Evolutionary conservation across 495 filamentous ascomycete genomes (phyloP), one percentile per base, ranked within the genome.

Genomic region (Trichoderma reesei): DNA sequence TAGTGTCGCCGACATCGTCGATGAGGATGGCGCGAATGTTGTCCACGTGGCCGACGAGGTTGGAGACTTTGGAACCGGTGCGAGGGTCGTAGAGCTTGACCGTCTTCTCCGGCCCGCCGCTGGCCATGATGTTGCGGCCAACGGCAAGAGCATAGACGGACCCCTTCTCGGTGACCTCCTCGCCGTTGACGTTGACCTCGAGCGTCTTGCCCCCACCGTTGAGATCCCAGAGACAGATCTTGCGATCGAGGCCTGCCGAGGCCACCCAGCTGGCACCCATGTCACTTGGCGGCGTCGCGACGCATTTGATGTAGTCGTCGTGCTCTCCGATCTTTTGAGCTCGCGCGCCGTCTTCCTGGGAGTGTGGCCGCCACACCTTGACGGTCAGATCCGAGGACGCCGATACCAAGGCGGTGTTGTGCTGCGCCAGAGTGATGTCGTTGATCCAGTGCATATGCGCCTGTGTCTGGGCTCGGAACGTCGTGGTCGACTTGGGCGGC

Each of bases 381-480:
- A 98, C 93, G 10, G 90, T 92, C 38, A 95, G 87, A 74, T 98
- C 94, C 13, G 95, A 97, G 5, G 94, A 98, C 26, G 91, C 93
- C 11, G 95, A 96, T 8, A 97, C 89, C 11, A 98, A 79, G 7
- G 91, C 91, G 18, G 86, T 82, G 72, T 96, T 90, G 60, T 87
- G 85, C 68, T 92, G 83, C 36, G 89, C 87, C 63, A 98, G 84
- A n/a, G 87, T 85, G 65, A 98, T 90, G 70, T 98, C 93, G 72
- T 98, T 98, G 73, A 98, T 89, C 94, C 94, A 98, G 74, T 98
- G 93, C 36, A 92, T 98, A 73, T 98, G 94, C 13, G 94, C 95
- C 70, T 97, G 92, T n/a, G 92, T 90, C 74, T 96, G 92, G 59
- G 87, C 83, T 64, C 90, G 86, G 73, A 93, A 93, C n/a, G 81